Evolutionary conservation across 2,329 filamentous ascomycete genomes (phyloP), one percentile per base, ranked within the genome.

Genomic region (Leptoxyphium fumago): DNA sequence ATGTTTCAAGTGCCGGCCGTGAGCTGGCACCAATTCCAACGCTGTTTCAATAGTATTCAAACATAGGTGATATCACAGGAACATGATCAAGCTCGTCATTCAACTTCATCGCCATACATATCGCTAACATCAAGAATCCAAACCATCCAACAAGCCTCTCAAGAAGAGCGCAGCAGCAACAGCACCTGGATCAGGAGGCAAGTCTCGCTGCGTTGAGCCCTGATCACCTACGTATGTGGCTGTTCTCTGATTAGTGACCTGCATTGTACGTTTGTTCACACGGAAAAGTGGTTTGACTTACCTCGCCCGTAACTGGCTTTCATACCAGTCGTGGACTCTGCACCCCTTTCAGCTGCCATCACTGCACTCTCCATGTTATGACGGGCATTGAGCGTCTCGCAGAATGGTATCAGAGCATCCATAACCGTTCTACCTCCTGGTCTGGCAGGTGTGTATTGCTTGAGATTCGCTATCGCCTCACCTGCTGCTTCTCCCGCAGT

Each of bases 391-490:
- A 64, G 45, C 2, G 51, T 55, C 50, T 62, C 56, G 39, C 55
- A 59, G 40, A 64, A 64, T n/a, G 61, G 61, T 32, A 62, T 63
- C 41, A 64, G 48, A 9, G 58, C 50, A 43, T 63, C 61, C 61
- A 64, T 63, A 28, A 64, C 61, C 2, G 61, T 64, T 38, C 61
- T 49, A 1, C 59, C 58, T 11, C 61, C 61, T 34, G 54, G 50
- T 36, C 58, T 53, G 13, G 61, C 61, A 38, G 54, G 52, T 1
- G 60, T 63, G 42, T 63, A 63, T 13, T 50, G 61, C 49, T 66
- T 64, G 39, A 71, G 46, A 43, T 67, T 68, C 42, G 63, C 58
- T 14, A 71, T 50, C 8, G 66, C 68, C 51, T 18, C 52, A 9
- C n/a, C 59, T 5, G 68, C 55, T 11, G 56, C 58, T 29, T 49